Percentiles rank a stretch among this genome's conserved stretches.
These are phyloP conservation scores for Tuctoria greenei DNA, from an alignment of 176 grass and related monocot species.

Conservation along the genomic window DNA sequence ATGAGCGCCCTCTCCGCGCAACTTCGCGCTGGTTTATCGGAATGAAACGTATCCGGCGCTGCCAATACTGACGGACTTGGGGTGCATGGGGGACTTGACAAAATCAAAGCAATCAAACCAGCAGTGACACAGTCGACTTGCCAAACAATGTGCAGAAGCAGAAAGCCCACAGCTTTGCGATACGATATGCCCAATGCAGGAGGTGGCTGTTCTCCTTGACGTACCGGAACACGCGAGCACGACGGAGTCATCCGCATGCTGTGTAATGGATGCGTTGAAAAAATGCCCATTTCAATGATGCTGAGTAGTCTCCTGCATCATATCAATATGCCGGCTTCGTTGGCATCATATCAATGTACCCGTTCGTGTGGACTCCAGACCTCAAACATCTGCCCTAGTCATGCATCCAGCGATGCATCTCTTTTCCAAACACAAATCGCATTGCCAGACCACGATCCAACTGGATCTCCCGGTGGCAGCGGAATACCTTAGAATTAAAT, in stretches of 20 bases:
- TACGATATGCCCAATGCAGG: too few relatives aligned
- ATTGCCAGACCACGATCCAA: background rate
- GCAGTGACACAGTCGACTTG: background rate
- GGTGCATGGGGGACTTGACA: background rate
- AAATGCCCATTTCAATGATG: too few relatives aligned
- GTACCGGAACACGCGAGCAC: too few relatives aligned
- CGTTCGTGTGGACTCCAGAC: background rate
- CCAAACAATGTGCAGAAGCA: slow-evolving; percentile 33
- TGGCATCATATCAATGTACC: background rate
- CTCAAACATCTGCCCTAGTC: background rate
- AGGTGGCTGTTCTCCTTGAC: too few relatives aligned
- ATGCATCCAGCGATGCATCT: background rate
- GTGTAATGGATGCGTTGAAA: too few relatives aligned
- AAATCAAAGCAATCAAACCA: background rate
- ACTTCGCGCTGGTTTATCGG: background rate
- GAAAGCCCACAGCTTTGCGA: slow-evolving; percentile 8
- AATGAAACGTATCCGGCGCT: too few relatives aligned
- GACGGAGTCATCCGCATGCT: too few relatives aligned
- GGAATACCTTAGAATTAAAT: background rate
- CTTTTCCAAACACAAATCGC: background rate
- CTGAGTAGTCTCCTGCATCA: too few relatives aligned
- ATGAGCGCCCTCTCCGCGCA: background rate
- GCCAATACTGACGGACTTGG: background rate
- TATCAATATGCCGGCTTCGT: background rate
- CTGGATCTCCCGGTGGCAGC: background rate